Percentiles rank a stretch among this genome's conserved stretches.
phyloP scores from a whole-genome alignment of 176 grass and related monocot species.

The maize (Zea mays) region DNA sequence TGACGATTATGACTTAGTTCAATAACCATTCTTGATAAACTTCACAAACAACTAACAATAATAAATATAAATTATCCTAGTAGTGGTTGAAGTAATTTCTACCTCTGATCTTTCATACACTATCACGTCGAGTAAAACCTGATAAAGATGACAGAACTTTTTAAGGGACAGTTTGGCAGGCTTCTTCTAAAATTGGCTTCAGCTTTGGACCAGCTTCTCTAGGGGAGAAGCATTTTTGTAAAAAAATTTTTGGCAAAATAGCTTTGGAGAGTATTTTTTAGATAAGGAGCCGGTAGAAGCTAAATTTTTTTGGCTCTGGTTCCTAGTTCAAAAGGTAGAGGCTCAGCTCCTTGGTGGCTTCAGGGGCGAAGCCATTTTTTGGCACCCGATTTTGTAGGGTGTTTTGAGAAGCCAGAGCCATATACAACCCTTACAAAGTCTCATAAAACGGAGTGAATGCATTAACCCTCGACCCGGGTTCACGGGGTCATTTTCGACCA shows the following conservation, averaged over 20 bases:
- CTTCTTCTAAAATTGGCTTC: not conserved
- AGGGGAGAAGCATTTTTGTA: not conserved
- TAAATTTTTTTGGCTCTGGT: not conserved
- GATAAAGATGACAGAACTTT: not conserved
- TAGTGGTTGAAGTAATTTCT: not conserved
- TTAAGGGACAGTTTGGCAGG: not conserved
- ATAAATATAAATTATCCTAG: constrained; percentile 2
- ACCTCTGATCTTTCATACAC: not conserved
- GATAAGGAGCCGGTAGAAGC: not conserved
- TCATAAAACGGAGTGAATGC: too few species aligned
- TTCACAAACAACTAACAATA: not conserved
- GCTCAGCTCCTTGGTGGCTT: not conserved
- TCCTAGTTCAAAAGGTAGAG: not conserved
- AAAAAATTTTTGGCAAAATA: not conserved
- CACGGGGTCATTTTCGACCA: too few species aligned
- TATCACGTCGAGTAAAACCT: not conserved
- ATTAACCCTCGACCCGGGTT: too few species aligned
- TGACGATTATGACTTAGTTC: not conserved
- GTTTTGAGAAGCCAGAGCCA: not conserved
- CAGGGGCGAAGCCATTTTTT: not conserved
- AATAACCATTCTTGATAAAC: not conserved
- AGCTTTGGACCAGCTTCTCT: not conserved
- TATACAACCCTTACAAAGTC: not conserved
- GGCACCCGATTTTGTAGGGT: not conserved
- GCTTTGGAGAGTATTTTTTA: not conserved